A percentile compares a stretch with the other conserved stretches of the same genome.
These are phyloP conservation scores for Suhomyces guaymorum DNA, from an alignment of 1,139 yeast species.

Conservation along the genomic window DNA sequence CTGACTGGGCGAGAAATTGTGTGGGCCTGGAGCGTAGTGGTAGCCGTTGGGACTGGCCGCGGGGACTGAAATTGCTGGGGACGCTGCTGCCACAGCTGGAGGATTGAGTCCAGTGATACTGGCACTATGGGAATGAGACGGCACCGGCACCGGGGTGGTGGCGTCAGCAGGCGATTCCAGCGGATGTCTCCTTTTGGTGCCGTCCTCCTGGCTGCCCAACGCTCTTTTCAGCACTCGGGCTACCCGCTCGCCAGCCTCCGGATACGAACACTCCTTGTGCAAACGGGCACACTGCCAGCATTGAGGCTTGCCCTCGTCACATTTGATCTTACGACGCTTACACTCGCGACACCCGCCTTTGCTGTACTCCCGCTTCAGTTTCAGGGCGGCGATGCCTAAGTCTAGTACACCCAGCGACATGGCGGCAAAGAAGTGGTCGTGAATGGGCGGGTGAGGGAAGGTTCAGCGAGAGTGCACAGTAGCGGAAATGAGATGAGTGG, in stretches of 20 bases:
- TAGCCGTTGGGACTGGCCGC: not conserved
- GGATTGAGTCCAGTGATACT: too few relatives aligned
- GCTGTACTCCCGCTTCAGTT: conserved; percentile 22
- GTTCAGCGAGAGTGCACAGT: too few relatives aligned
- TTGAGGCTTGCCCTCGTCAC: conserved; percentile 27
- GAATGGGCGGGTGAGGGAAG: too few relatives aligned
- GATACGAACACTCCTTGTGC: conserved; percentile 24
- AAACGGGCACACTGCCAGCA: conserved; percentile 30
- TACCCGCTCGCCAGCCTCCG: conserved; percentile 21
- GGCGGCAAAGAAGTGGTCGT: not conserved
- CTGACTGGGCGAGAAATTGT: too few relatives aligned
- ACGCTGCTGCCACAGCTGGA: conserved; percentile 2
- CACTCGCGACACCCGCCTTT: conserved; percentile 32
- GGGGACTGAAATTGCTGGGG: not conserved
- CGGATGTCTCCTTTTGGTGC: not conserved
- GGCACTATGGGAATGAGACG: too few relatives aligned
- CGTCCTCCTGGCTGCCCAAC: not conserved
- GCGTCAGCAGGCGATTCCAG: not conserved
- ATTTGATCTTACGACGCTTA: conserved; percentile 29
- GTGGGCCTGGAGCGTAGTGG: not conserved
- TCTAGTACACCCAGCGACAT: conserved; percentile 20
- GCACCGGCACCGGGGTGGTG: not conserved
- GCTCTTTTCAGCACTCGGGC: conserved; percentile 17
- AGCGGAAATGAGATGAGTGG: too few relatives aligned
- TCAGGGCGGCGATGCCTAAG: conserved; percentile 14